phyloP scores from a whole-genome alignment of 305 asterid genomes.

The Vinca major region DNA sequence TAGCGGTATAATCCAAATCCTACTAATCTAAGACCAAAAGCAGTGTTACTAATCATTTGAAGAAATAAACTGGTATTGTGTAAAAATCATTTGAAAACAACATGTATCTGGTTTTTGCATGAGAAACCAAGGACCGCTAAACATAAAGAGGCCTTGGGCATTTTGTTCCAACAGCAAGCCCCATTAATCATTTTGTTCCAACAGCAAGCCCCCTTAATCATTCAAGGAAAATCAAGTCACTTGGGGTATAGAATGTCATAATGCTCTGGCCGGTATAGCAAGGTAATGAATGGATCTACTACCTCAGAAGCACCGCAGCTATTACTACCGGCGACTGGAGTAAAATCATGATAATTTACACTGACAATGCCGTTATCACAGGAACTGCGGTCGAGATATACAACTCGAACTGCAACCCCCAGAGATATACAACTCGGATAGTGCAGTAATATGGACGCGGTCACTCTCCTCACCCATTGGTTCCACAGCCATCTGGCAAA shows the following conservation, averaged over 20 bases:
- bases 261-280: constrained; percentile 92
- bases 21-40: too few relatives aligned
- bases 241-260: constrained; percentile 76
- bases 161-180: neutral
- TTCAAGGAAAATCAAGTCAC: constrained; percentile 24
- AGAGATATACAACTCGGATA: constrained; percentile 88
- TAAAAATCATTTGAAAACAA: too few relatives aligned
- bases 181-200: neutral
- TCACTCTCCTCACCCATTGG: constrained; percentile 99
- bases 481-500: constrained; percentile 93
- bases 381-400: constrained; percentile 83
- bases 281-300: constrained; percentile 48
- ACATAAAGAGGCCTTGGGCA: constrained; percentile 1
- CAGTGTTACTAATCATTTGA: too few relatives aligned
- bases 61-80: too few relatives aligned
- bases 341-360: constrained; percentile 87
- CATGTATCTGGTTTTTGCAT: neutral
- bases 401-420: constrained; percentile 79
- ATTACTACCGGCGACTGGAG: constrained; percentile 30
- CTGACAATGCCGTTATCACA: constrained; percentile 63
- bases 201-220: neutral
- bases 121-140: neutral
- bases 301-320: constrained; percentile 23
- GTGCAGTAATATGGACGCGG: constrained; percentile 85
- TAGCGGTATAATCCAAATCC: too few relatives aligned